phyloP scores from a whole-genome alignment of 495 filamentous ascomycete species.

The Hypoxylon cercidicola region DNA sequence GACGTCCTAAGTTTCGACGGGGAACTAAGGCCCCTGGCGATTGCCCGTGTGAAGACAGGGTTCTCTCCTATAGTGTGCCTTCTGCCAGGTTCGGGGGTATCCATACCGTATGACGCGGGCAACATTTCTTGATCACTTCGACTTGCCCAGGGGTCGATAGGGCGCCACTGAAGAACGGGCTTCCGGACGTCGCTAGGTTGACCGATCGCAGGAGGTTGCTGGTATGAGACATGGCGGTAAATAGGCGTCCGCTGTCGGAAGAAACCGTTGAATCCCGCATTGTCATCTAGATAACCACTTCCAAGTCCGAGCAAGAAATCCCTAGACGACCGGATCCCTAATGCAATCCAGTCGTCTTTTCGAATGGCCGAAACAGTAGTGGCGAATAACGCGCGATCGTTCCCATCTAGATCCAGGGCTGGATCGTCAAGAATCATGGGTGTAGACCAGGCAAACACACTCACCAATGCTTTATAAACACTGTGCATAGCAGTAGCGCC shows the following conservation, averaged over 20 bases:
- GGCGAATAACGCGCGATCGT: constrained; percentile 50
- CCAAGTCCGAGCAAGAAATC: constrained; percentile 59
- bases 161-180: constrained; percentile 55
- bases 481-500: constrained; percentile 55
- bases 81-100: constrained; percentile 49
- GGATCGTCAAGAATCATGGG: constrained; percentile 56
- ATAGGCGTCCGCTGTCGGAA: constrained; percentile 54
- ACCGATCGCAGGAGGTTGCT: constrained; percentile 47
- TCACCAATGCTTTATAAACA: constrained; percentile 58
- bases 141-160: constrained; percentile 53
- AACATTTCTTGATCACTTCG: constrained; percentile 37
- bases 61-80: constrained; percentile 61
- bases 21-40: constrained; percentile 51
- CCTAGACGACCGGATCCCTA: constrained; percentile 53
- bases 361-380: constrained; percentile 48
- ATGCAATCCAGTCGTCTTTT: constrained; percentile 54
- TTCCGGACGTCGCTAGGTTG: constrained; percentile 50
- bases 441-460: constrained; percentile 53
- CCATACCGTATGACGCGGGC: constrained; percentile 49
- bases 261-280: constrained; percentile 55
- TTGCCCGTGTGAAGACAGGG: constrained; percentile 53
- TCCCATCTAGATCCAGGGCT: constrained; percentile 46
- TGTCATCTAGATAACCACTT: constrained; percentile 54
- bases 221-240: constrained; percentile 46
- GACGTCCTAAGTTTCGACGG: constrained; percentile 71